phyloP scores from a whole-genome alignment of 257 asterid genomes.

The Nicotiana noctiflora region DNA sequence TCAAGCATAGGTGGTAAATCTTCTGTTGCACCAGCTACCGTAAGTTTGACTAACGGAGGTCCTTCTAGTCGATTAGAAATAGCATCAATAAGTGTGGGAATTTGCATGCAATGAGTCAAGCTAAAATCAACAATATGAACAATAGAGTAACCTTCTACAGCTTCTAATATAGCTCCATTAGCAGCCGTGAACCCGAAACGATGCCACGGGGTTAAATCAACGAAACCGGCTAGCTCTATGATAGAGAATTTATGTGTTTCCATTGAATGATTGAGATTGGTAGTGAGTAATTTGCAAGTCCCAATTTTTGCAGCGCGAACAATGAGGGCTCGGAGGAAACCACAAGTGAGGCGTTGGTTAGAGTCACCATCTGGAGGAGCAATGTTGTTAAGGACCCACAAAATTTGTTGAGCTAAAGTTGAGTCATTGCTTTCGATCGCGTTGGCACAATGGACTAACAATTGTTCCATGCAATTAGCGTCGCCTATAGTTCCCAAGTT shows the following conservation, averaged over 20 bases:
- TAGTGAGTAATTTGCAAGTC: conserved; percentile 53
- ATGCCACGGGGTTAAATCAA: conserved; percentile 97
- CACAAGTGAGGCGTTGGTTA: conserved; percentile 77
- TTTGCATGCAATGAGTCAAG: conserved; percentile 91
- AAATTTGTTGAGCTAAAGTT: conserved; percentile 84
- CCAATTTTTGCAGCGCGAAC: conserved; percentile 68
- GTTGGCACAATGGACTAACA: conserved; percentile 75
- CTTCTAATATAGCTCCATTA: conserved; percentile 68
- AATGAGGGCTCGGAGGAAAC: conserved; percentile 82
- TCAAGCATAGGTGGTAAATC: conserved; percentile 76
- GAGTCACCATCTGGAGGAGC: conserved; percentile 98
- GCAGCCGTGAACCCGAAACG: conserved; percentile 93
- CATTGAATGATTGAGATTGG: conserved; percentile 27
- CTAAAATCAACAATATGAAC: conserved; percentile 81
- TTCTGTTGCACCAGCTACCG: conserved; percentile 58
- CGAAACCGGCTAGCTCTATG: conserved; percentile 74
- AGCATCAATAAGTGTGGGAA: conserved; percentile 80
- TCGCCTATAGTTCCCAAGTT: conserved; percentile 43
- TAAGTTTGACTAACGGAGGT: conserved; percentile 63
- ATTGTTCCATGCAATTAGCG: conserved; percentile 87
- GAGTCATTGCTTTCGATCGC: conserved; percentile 87
- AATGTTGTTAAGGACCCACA: conserved; percentile 93
- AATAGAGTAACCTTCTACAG: conserved; percentile 52
- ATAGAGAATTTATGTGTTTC: conserved; percentile 59
- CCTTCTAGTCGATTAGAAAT: conserved; percentile 47